Conservation (phyloP, 2,329 filamentous ascomycete genomes). For the Ploettnerulaceae sp. region DNA sequence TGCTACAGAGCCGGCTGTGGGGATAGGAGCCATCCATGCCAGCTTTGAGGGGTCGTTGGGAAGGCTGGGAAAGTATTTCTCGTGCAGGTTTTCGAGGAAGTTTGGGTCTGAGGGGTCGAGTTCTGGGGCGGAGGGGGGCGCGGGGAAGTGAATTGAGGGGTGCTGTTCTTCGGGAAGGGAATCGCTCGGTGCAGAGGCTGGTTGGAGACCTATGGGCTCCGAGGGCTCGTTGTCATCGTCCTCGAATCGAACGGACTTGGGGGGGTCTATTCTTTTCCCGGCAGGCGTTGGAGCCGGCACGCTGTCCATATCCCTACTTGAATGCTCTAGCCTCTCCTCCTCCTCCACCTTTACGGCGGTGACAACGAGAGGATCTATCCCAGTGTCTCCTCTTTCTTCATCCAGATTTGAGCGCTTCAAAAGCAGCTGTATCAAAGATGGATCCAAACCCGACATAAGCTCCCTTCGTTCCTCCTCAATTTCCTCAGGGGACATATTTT, state of each 20-base stretch:
- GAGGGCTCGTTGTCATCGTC: constrained; percentile 37
- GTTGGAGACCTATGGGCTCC: constrained; percentile 39
- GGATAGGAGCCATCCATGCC: constrained; percentile 80
- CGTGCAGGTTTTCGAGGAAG: constrained; percentile 79
- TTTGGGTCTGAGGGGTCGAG: constrained; percentile 79
- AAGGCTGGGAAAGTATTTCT: constrained; percentile 89
- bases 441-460: constrained; percentile 71
- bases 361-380: constrained; percentile 18
- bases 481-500: constrained; percentile 73
- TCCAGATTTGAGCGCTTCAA: constrained; percentile 42
- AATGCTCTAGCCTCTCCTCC: background rate
- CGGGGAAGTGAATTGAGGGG: constrained; percentile 37
- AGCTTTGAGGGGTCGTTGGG: constrained; percentile 80
- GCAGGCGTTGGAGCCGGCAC: constrained; percentile 23
- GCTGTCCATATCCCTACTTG: constrained; percentile 1
- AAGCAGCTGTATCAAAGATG: constrained; percentile 70
- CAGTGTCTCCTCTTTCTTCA: constrained; percentile 32
- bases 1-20: constrained; percentile 57
- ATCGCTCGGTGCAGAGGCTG: constrained; percentile 32
- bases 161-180: constrained; percentile 57
- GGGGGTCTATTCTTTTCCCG: constrained; percentile 35
- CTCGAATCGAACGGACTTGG: constrained; percentile 38
- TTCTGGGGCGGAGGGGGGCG: constrained; percentile 52
- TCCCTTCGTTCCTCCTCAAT: constrained; percentile 78
- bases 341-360: background rate